Evolutionary conservation across 805 yeast genomes (phyloP), one percentile per base, ranked within the genome.

Genomic region (Osmozyma mogii): DNA sequence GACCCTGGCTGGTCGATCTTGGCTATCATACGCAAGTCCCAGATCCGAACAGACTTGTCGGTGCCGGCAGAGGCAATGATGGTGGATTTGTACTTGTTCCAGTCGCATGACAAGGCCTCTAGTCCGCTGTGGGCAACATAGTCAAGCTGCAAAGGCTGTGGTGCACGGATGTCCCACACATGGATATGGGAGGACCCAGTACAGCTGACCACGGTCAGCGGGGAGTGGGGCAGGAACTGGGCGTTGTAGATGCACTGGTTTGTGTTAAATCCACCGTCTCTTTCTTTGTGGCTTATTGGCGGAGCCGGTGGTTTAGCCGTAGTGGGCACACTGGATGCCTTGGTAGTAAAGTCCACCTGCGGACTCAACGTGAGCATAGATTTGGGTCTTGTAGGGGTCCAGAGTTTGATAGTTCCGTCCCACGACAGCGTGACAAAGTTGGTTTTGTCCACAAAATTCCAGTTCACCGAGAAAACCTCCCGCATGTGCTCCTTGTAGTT

Each of bases 11-110:
- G 63, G 45, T 50, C 61, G 21, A 55, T 34, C 24, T 47, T 55
- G 35, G 46, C 63, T 4, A 79, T 65, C 78, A 78, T 80, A 37
- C 97, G 66, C 26, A 84, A 53, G 51, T 89, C 98, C 96, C 96
- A 89, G 4, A 87, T 63, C 38, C 84, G 72, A 25, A 88, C 72
- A 14, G 78, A 60, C 47, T 83, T 83, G 51, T 89, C 97, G 6
- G 89, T 94, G n/a, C 96, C 94, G 3, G 84, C 92, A 0, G 94
- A 75, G 4, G 95, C 95, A 4, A 89, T 59, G 0, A 85, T 71
- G 2, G 78, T 69, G 2, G 85, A 70, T 45, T 84, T 68, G 54
- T 92, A 89, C 52, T 88, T 88, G 57, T 89, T 92, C 78, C 87
- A 88, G 61, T 89, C 97, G 36, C 87, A 72, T 3, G 81, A 61